Conservation (phyloP, 805 yeast species). For the Hyphopichia homilentoma region DNA sequence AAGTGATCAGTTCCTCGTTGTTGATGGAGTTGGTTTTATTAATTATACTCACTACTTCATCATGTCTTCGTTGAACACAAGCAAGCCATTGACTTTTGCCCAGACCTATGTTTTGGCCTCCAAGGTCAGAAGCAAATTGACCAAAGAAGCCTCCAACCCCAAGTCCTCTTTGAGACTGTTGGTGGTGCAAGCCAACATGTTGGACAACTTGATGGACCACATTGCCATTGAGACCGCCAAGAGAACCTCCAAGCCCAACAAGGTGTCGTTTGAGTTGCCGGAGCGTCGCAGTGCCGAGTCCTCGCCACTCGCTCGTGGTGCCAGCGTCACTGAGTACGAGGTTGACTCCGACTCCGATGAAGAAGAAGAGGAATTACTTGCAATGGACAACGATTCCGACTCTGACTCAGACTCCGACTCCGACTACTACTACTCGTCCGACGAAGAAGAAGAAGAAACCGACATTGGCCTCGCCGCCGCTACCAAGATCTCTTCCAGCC, state of each 20-base stretch:
- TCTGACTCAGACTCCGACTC: constrained; percentile 14
- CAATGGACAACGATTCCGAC: constrained; percentile 25
- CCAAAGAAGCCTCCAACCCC: constrained; percentile 55
- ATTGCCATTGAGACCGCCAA: constrained; percentile 29
- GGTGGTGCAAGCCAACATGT: constrained; percentile 68
- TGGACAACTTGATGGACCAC: constrained; percentile 60
- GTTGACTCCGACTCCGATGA: constrained; percentile 24
- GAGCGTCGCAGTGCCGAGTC: constrained; percentile 3
- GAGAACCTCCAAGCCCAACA: constrained; percentile 12
- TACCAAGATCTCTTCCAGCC: no score
- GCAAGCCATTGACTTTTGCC: constrained; percentile 29
- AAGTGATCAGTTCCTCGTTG: no score
- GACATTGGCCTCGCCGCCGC: constrained; percentile 1
- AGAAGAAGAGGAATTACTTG: constrained; percentile 7
- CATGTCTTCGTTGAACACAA: constrained; percentile 11
- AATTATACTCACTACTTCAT: no score
- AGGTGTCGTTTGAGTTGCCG: constrained; percentile 13
- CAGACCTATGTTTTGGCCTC: constrained; percentile 62
- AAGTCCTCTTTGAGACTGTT: constrained; percentile 56
- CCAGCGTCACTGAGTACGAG: constrained; percentile 38
- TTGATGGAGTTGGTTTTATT: no score
- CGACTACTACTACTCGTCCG: constrained; percentile 16
- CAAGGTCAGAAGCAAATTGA: constrained; percentile 59
- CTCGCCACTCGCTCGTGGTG: constrained; percentile 15
- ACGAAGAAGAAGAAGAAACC: constrained; percentile 10